Percentiles rank a stretch among this genome's conserved stretches.
Evolutionary conservation across 257 asterid species (phyloP).

Genomic region (Lycium ferocissimum): DNA sequence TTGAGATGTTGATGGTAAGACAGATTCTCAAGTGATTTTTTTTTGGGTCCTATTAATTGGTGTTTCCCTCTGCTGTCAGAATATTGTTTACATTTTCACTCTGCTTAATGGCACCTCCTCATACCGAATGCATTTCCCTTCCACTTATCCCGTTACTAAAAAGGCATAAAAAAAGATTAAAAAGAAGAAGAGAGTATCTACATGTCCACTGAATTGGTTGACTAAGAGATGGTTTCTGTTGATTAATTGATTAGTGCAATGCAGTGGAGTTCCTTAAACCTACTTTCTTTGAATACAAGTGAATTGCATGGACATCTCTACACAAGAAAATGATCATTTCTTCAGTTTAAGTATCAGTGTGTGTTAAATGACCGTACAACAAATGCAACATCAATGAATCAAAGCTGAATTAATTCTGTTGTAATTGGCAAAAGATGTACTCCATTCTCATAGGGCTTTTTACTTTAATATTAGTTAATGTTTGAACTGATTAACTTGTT

Average conservation of each 20-base stretch:
- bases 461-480: not conserved
- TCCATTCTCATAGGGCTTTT: not conserved
- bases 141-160: too few species aligned
- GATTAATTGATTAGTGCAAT: not conserved
- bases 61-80: not conserved
- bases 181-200: too few species aligned
- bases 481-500: not conserved
- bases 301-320: not conserved
- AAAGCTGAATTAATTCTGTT: not conserved
- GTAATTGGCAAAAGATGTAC: not conserved
- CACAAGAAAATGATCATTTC: not conserved
- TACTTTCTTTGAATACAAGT: too few species aligned
- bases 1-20: constrained; percentile 61
- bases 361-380: not conserved
- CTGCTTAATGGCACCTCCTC: too few species aligned
- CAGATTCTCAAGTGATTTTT: not conserved
- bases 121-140: too few species aligned
- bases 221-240: not conserved
- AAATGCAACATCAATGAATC: not conserved
- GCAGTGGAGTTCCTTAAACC: not conserved
- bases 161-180: too few species aligned
- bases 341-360: not conserved
- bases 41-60: not conserved
- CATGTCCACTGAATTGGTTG: not conserved
- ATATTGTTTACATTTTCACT: too few species aligned